These are phyloP conservation scores for Eimeria tenella DNA, from an alignment of 169 alveolate species.

Conservation along the genomic window DNA sequence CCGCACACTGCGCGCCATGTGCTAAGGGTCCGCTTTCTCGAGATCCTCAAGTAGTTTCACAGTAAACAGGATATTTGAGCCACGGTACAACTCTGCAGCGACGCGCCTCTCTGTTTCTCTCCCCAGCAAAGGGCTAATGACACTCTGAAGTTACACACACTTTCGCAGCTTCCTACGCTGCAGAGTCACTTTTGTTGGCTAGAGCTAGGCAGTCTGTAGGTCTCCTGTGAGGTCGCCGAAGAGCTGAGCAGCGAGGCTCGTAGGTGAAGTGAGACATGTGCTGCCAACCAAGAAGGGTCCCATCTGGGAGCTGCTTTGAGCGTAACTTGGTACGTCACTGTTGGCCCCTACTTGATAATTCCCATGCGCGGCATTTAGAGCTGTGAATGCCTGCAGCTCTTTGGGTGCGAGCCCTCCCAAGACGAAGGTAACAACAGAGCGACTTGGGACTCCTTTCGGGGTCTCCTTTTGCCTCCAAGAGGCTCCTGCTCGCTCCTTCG, in stretches of 20 bases:
- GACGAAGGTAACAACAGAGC: neutral
- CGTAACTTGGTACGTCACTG: neutral
- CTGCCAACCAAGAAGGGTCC: constrained; percentile 11
- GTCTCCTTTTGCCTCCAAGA: neutral
- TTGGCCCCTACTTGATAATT: neutral
- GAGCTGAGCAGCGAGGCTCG: neutral
- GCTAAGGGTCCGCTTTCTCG: too few relatives aligned
- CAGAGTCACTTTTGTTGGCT: too few relatives aligned
- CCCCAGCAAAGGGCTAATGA: too few relatives aligned
- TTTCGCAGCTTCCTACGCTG: too few relatives aligned
- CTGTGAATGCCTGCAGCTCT: constrained; percentile 9
- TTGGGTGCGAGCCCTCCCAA: constrained; percentile 9
- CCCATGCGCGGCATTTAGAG: neutral
- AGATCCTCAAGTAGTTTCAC: too few relatives aligned
- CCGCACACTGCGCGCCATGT: too few relatives aligned
- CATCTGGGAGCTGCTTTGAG: too few relatives aligned
- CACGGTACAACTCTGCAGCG: too few relatives aligned
- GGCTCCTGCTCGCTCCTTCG: neutral
- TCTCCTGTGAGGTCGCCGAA: neutral
- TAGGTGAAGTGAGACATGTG: neutral
- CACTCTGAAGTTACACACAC: too few relatives aligned
- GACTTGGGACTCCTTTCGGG: neutral
- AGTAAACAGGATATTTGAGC: too few relatives aligned
- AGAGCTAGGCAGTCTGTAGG: neutral
- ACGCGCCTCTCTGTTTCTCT: too few relatives aligned